Conservation (phyloP, 2,329 filamentous ascomycete genomes). For the Cyphellophora attinorum region DNA sequence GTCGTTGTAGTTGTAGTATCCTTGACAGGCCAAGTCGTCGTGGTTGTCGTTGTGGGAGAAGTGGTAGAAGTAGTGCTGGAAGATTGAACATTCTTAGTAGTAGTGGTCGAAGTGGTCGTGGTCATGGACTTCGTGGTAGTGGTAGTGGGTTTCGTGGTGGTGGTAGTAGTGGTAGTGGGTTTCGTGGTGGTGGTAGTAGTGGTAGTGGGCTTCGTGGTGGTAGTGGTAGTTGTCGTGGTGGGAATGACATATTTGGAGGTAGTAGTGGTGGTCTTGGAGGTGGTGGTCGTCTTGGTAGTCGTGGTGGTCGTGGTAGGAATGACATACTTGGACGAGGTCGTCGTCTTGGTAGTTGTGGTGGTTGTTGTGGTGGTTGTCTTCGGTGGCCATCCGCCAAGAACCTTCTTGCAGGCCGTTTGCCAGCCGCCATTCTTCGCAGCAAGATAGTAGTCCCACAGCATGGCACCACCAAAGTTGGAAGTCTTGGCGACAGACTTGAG, state of each 20-base stretch:
- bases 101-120: slow-evolving; percentile 3
- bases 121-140: too few relatives aligned
- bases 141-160: slow-evolving; percentile 21
- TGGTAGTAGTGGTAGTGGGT: slow-evolving; percentile 25
- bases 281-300: background rate
- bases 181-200: slow-evolving; percentile 20
- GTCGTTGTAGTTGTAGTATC: background rate
- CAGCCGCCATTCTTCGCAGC: slow-evolving; percentile 31
- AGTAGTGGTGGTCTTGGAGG: slow-evolving; percentile 1
- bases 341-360: slow-evolving; percentile 1
- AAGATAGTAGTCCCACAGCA: slow-evolving; percentile 49
- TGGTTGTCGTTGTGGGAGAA: background rate
- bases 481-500: slow-evolving; percentile 33
- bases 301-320: slow-evolving; percentile 3
- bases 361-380: slow-evolving; percentile 3
- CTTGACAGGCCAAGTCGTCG: background rate
- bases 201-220: background rate
- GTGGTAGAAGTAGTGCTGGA: background rate
- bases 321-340: slow-evolving; percentile 3
- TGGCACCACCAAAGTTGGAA: slow-evolving; percentile 46
- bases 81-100: too few relatives aligned
- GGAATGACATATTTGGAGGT: slow-evolving; percentile 4
- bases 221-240: slow-evolving; percentile 2
- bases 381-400: background rate
- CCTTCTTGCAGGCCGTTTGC: background rate